Conservation (phyloP, 2,329 filamentous ascomycete species). For the Microthyrium microscopicum region DNA sequence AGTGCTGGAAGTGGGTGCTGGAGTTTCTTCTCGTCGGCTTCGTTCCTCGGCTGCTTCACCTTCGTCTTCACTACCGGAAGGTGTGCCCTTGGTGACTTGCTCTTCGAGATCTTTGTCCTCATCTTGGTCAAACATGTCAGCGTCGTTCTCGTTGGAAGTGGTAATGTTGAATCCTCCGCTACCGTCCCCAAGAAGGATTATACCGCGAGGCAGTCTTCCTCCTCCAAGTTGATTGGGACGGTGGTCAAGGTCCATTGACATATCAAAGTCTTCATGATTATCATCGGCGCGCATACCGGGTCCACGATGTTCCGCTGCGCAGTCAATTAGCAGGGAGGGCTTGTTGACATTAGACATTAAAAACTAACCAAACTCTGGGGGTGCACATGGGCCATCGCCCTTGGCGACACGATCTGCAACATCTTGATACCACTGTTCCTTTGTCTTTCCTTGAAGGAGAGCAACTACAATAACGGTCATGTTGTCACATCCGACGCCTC, state of each 20-base stretch:
- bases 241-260: constrained; percentile 27
- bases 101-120: constrained; percentile 8
- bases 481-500: constrained; percentile 96
- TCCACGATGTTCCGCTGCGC: constrained; percentile 65
- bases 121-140: constrained; percentile 10
- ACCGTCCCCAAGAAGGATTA: constrained; percentile 10
- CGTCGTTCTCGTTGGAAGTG: constrained; percentile 2
- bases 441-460: constrained; percentile 76
- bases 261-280: constrained; percentile 42
- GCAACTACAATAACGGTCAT: constrained; percentile 96
- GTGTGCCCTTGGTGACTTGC: constrained; percentile 6
- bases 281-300: constrained; percentile 70
- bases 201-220: constrained; percentile 5
- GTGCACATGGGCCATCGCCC: constrained; percentile 93
- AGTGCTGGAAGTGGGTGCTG: constrained; percentile 7
- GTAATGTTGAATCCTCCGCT: constrained; percentile 9
- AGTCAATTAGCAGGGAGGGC: constrained; percentile 21
- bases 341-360: no score
- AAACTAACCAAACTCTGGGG: constrained; percentile 96
- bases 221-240: constrained; percentile 31
- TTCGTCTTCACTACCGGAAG: constrained; percentile 2
- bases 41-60: constrained; percentile 6
- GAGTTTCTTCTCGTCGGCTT: constrained; percentile 8
- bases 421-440: constrained; percentile 97
- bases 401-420: constrained; percentile 87